Evolutionary conservation across 192 early-diverging fungal genomes (phyloP), one percentile per base, ranked within the genome.

Genomic region (Coemansia sp.): DNA sequence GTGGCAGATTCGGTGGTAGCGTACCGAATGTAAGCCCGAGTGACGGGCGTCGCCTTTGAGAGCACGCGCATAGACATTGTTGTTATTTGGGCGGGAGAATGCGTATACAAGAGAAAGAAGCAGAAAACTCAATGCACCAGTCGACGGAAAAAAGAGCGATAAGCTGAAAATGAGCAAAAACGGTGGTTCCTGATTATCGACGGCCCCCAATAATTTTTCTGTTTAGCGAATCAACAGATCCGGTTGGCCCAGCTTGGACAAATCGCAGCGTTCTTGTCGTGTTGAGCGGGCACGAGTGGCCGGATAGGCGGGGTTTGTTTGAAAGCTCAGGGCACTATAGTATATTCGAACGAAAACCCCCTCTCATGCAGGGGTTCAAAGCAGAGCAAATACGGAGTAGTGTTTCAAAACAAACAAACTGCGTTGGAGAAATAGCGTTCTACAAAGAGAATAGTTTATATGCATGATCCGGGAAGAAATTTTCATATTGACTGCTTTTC

Each of bases 1-100:
- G 76, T 23, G 31, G 64, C 57, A 49, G 77, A 73, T 67, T 79
- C 77, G 23, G 77, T 74, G 77, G 64, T 74, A 58, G 77, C 77
- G 53, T 74, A 74, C 64, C 77, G 77, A 71, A 74, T 70, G 66
- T 73, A 74, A 5, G 72, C 71, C 61, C 77, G 77, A 14, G 77
- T 57, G 20, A 60, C 72, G 2, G 77, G 77, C 20, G 68, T 52
- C 36, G 72, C 46, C 72, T 73, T 79, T 36, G 71, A 68, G 18
- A 79, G 55, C 64, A 64, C 68, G 40, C 77, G 77, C 72, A 71
- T 71, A 18, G 77, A 73, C 77, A 79, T 79, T 58, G 12, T 3
- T 61, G 36, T 11, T 21, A 34, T n/a, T 44, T 11, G 10, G 37
- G 40, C 38, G 18, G 42, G 23, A 14, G 40, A 14, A 20, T 10